A percentile compares a stretch with the other conserved stretches of the same genome.
Evolutionary conservation across 1,284 basidiomycete genomes (phyloP).

Genomic region (Sphagnurus paluster): DNA sequence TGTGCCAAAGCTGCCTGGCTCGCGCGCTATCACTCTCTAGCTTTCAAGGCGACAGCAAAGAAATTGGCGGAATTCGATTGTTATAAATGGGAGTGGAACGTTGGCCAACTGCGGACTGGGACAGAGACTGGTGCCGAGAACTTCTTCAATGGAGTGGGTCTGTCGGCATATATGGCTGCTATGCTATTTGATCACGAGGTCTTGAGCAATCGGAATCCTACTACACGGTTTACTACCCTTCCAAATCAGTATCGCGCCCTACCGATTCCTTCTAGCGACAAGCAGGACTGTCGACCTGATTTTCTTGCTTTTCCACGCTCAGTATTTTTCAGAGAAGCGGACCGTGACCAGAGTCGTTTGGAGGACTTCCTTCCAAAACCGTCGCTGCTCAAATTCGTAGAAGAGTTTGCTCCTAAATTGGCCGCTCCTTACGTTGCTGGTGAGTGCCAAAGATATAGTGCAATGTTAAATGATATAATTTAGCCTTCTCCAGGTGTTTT

Average conservation of each 20-base stretch:
- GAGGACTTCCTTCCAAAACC: neutral
- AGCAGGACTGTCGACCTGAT: constrained; percentile 1
- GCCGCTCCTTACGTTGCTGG: neutral
- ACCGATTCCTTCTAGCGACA: neutral
- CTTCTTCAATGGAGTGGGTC: constrained; percentile 2
- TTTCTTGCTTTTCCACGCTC: neutral
- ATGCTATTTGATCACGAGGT: neutral
- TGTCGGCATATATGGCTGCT: constrained; percentile 2
- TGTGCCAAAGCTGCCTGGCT: neutral
- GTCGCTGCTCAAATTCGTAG: neutral
- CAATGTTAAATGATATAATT: neutral
- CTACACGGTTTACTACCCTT: neutral
- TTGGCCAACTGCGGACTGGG: neutral
- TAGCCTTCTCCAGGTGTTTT: no score
- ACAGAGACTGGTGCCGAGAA: neutral
- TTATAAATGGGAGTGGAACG: constrained; percentile 1
- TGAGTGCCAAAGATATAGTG: neutral
- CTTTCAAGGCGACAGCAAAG: neutral
- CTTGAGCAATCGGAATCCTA: neutral
- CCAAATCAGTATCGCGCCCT: neutral
- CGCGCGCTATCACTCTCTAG: neutral
- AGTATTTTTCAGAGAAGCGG: neutral
- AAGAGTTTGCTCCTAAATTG: neutral
- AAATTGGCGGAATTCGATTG: no score
- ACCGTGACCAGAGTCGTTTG: neutral